Percentiles rank a stretch among this genome's conserved stretches.
Conservation (phyloP, 2,329 filamentous ascomycete species). For the Sordariomycetes sp. region DNA sequence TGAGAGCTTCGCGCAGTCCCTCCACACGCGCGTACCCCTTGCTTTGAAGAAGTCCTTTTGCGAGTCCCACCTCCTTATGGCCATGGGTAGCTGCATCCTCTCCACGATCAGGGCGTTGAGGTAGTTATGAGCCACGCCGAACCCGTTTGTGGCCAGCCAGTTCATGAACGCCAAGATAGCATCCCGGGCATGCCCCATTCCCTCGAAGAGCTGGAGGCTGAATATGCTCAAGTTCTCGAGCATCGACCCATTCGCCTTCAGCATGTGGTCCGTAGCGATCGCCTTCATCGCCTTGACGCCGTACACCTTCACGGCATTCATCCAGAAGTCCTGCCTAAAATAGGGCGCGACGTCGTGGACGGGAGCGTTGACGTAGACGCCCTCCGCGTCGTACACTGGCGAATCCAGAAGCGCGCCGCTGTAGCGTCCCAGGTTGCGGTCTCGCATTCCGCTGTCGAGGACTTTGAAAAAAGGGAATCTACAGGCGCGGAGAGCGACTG, state of each 20-base stretch:
- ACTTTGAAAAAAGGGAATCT: not conserved
- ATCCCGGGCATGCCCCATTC: not conserved
- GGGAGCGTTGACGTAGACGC: slow-evolving; percentile 4
- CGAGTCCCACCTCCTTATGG: slow-evolving; percentile 7
- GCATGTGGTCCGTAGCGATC: slow-evolving; percentile 8
- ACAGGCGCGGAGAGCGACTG: not conserved
- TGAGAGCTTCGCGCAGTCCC: not conserved
- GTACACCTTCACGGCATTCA: slow-evolving; percentile 12
- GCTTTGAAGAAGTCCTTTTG: slow-evolving; percentile 2
- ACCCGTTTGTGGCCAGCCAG: not conserved
- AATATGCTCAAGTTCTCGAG: not conserved
- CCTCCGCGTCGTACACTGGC: not conserved
- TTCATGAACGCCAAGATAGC: not conserved
- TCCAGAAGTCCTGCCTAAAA: slow-evolving; percentile 14
- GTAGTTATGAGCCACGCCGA: slow-evolving; percentile 9
- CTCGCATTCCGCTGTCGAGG: not conserved
- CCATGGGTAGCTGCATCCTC: slow-evolving; percentile 8
- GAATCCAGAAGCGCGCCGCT: not conserved
- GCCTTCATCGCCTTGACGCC: slow-evolving; percentile 13
- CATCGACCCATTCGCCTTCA: slow-evolving; percentile 11
- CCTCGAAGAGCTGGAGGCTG: not conserved
- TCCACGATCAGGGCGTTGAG: slow-evolving; percentile 11
- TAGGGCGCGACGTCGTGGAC: not conserved
- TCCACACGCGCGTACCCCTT: not conserved
- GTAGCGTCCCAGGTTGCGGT: slow-evolving; percentile 8